Conservation (phyloP, 208 protist species). For the Wallacemonas rigidus region DNA sequence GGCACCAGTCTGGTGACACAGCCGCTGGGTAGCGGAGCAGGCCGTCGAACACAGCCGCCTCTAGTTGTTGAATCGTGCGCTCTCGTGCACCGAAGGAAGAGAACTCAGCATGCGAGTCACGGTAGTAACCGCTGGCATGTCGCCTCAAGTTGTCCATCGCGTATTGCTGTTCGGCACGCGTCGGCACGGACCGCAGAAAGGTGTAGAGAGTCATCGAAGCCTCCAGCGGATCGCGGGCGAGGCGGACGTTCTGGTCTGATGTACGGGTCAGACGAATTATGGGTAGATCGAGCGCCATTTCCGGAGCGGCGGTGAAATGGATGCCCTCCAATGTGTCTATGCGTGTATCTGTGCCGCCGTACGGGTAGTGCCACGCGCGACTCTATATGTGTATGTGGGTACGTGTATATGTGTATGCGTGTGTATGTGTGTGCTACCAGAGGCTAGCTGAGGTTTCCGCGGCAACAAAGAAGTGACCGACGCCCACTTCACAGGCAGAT, state of each 20-base stretch:
- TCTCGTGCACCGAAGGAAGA: not conserved
- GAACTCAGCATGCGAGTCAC: not conserved
- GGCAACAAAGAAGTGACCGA: too few species aligned
- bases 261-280: conserved; percentile 68
- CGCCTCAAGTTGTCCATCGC: conserved; percentile 61
- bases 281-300: conserved; percentile 31
- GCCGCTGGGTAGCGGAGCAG: conserved; percentile 50
- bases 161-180: conserved; percentile 38
- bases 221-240: conserved; percentile 47
- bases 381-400: not conserved
- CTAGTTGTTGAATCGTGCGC: conserved; percentile 40
- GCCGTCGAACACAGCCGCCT: conserved; percentile 42
- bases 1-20: conserved; percentile 37
- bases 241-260: conserved; percentile 41
- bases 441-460: not conserved
- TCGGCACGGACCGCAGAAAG: conserved; percentile 75
- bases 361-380: too few species aligned
- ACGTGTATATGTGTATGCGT: not conserved
- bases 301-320: too few species aligned
- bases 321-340: too few species aligned
- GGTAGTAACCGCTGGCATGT: conserved; percentile 28
- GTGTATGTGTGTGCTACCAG: not conserved
- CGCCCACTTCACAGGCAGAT: too few species aligned
- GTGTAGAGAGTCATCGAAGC: conserved; percentile 75
- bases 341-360: too few species aligned